Base-by-base conservation (phyloP, 1,284 basidiomycete species). In the Amylostereum areolatum region DNA sequence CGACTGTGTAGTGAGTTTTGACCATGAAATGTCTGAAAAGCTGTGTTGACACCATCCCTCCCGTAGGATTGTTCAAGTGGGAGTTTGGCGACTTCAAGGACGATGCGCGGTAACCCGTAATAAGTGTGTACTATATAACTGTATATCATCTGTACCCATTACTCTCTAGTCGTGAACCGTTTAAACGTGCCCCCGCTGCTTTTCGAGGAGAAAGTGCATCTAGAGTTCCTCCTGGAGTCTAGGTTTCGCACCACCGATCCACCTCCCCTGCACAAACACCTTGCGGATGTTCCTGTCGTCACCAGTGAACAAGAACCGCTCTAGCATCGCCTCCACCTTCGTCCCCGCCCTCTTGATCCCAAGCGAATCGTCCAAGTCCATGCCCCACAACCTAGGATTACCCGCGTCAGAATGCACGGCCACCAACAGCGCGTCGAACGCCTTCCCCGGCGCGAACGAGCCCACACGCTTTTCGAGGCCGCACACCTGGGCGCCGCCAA, bases 401-500 rank as follows among this genome's bases (percentile, higher is more conserved):
- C 75, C 76, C 24, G 76, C 64, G 43, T 73, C 74, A 41, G 66
- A 64, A 47, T 66, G 67, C 55, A 75, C 71, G 68, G 70, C 81
- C 49, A 81, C 81, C 4, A 92, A 58, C 9, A 98, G 69, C 1
- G 95, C 95, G 64, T 99, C 95, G 62, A 98, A 98, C 55, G 84
- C 84, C 68, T 92, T 95, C 2, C 92, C 92, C 0, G 74, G 72
- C 27, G 71, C 73, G 51, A 99, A 88, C 28, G 83, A 86, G 7
- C 95, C 96, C n/a, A 92, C 76, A 35, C 73, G 74, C 42, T 80
- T 65, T 35, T 81, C 75, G 30, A 97, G 67, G 46, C 77, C 75
- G 61, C 92, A 95, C 0, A 98, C 83, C 32, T 83, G 74, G 0
- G 96, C 96, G 1, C 96, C 96, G 37, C 96, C 95, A 29, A 89